Percentiles rank a stretch among this genome's conserved stretches.
These are phyloP conservation scores for Prunus armeniaca DNA, from an alignment of 306 rosid genomes.

Conservation along the genomic window DNA sequence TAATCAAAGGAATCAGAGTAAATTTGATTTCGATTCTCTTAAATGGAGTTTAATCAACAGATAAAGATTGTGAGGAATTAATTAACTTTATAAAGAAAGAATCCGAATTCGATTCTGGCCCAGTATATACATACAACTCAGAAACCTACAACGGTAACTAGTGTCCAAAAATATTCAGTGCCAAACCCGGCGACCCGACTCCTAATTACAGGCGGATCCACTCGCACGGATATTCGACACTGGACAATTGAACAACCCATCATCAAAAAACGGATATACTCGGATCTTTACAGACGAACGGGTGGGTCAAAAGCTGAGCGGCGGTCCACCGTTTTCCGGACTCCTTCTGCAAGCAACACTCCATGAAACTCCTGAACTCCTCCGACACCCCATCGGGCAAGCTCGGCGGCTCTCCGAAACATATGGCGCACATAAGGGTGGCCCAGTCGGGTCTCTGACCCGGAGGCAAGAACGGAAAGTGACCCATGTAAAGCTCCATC, in stretches of 20 bases:
- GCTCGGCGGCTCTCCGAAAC: conserved; percentile 74
- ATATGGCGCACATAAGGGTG: conserved; percentile 80
- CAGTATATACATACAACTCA: background rate
- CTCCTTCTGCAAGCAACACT: conserved; percentile 81
- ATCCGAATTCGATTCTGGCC: background rate
- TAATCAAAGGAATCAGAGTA: background rate
- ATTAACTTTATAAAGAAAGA: background rate
- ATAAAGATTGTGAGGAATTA: background rate
- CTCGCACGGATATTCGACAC: conserved; percentile 8
- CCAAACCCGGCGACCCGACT: conserved; percentile 6
- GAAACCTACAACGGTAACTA: background rate
- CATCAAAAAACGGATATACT: conserved; percentile 1
- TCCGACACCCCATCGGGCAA: conserved; percentile 57
- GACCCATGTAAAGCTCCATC: conserved; percentile 85
- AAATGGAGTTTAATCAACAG: background rate
- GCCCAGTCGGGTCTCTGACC: conserved; percentile 97
- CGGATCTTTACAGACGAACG: conserved; percentile 47
- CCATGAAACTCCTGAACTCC: conserved; percentile 56
- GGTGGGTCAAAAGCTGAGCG: conserved; percentile 63
- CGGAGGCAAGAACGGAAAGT: conserved; percentile 72
- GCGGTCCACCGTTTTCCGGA: conserved; percentile 73
- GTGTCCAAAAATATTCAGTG: background rate
- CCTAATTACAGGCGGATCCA: conserved; percentile 4
- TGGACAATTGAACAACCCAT: background rate
- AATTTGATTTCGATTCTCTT: background rate